Base-by-base conservation (phyloP, 163 green algal species). In the Chlamydomonas reinhardtii region DNA sequence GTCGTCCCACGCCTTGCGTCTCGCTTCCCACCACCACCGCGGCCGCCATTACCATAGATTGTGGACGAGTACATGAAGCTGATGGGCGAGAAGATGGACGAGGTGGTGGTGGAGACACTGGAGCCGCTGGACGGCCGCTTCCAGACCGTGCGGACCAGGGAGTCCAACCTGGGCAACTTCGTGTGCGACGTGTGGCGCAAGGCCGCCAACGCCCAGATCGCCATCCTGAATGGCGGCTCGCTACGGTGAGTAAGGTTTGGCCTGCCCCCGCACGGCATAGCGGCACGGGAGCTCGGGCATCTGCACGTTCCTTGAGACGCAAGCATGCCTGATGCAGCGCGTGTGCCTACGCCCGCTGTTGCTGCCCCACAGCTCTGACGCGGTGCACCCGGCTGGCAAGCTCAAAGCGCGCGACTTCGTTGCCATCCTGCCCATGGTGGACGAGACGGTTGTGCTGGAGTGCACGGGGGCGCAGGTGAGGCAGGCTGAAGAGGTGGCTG, bases 141-240 rank as follows among this genome's bases (percentile, higher is more conserved):
- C 68, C 83, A 88, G 32, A 90, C 80, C 0, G 92, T 97, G 32
- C 87, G 95, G 1, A 92, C 71, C 27, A 5, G 15, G 8, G 95
- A 97, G 90, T 92, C 82, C 78, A 97, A 95, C 87, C 84, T 98
- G 39, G 94, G 94, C 65, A 96, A 97, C 88, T 88, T 98, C 15
- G 85, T 97, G 39, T 62, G 72, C n/a, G 82, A 94, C 77, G 84
- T 94, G 11, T 86, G 91, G 35, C 75, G 87, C 27, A 66, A 87
- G 59, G 90, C 85, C 0, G 87, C 91, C 37, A 73, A 78, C 27
- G 89, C 92, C 25, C 92, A 96, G 74, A 90, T 91, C 22, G 88
- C 77, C 32, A 91, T 97, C 68, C 81, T 97, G 31, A 96, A 97
- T 86, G 89, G 87, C 29, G 94, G 94, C 31, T 95, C 94, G 25